Conservation (phyloP, 306 rosid genomes). For the Vicia villosa region DNA sequence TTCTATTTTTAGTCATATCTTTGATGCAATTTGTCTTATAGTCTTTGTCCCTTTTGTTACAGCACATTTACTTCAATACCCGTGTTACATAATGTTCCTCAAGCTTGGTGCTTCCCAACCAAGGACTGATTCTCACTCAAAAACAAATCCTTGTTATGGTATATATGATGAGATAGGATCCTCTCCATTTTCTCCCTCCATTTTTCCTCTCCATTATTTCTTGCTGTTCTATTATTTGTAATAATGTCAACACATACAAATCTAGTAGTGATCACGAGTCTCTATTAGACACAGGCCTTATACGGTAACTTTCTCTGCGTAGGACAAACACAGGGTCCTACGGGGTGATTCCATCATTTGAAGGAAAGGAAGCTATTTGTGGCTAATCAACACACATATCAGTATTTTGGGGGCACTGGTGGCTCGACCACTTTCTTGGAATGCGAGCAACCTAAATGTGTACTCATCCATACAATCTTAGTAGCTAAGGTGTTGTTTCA, state of each 20-base stretch:
- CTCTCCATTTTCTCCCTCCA: no score
- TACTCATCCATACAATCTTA: neutral
- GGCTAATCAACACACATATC: neutral
- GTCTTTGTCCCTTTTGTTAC: constrained; percentile 26
- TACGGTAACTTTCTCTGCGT: constrained; percentile 2
- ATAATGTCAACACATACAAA: constrained; percentile 27
- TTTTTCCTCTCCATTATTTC: no score
- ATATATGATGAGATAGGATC: no score
- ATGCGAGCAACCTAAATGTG: neutral
- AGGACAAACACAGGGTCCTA: neutral
- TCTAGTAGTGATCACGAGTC: neutral
- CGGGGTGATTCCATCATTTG: constrained; percentile 1
- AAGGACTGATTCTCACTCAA: constrained; percentile 5
- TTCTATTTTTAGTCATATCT: constrained; percentile 10
- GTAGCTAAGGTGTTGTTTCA: neutral
- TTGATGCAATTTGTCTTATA: constrained; percentile 26
- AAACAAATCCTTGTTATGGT: neutral
- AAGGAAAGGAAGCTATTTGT: constrained; percentile 5
- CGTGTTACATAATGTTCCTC: constrained; percentile 3
- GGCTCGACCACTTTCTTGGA: neutral
- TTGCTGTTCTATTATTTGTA: constrained; percentile 16
- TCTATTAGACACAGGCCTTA: constrained; percentile 16
- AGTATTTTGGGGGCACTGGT: neutral
- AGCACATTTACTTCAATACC: constrained; percentile 25
- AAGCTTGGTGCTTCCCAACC: neutral